phyloP scores from a whole-genome alignment of 2,329 filamentous ascomycete species.

The Stachybotrys elegans region DNA sequence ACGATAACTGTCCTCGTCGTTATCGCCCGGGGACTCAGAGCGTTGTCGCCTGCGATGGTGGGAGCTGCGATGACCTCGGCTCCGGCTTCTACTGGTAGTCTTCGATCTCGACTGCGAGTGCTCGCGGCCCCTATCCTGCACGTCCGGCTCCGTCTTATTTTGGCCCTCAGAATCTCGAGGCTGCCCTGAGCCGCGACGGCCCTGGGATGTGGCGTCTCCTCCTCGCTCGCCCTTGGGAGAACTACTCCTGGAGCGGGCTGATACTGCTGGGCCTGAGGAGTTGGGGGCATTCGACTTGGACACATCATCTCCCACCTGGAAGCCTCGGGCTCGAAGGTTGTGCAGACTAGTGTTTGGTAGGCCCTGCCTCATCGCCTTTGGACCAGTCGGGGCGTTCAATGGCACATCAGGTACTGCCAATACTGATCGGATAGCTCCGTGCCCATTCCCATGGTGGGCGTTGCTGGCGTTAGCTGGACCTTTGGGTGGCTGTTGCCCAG shows the following conservation, averaged over 20 bases:
- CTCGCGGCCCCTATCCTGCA: slow-evolving; percentile 12
- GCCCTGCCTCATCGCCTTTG: slow-evolving; percentile 90
- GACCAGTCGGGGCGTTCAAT: slow-evolving; percentile 79
- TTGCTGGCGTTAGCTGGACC: slow-evolving; percentile 13
- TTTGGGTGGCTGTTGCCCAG: slow-evolving; percentile 9
- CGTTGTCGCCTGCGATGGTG: slow-evolving; percentile 50
- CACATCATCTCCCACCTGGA: slow-evolving; percentile 37
- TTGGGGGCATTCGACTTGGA: slow-evolving; percentile 11
- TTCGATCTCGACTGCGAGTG: slow-evolving; percentile 25
- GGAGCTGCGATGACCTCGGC: slow-evolving; percentile 40
- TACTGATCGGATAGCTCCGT: slow-evolving; percentile 25
- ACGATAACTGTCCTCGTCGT: slow-evolving; percentile 39
- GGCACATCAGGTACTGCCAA: slow-evolving; percentile 38
- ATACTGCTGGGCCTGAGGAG: slow-evolving; percentile 10
- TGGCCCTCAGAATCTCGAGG: slow-evolving; percentile 17
- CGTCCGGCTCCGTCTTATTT: slow-evolving; percentile 16
- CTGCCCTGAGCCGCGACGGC: slow-evolving; percentile 30
- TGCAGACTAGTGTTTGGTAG: slow-evolving; percentile 75
- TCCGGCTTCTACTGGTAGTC: slow-evolving; percentile 30
- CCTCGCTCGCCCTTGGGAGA: slow-evolving; percentile 35
- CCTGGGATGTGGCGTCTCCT: slow-evolving; percentile 25
- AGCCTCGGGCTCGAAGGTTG: slow-evolving; percentile 53
- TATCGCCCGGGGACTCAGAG: slow-evolving; percentile 46
- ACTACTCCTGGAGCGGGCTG: slow-evolving; percentile 41
- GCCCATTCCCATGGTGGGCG: slow-evolving; percentile 13